Evolutionary conservation across 1,139 yeast genomes (phyloP).

Genomic region (Protomyces gravidus): DNA sequence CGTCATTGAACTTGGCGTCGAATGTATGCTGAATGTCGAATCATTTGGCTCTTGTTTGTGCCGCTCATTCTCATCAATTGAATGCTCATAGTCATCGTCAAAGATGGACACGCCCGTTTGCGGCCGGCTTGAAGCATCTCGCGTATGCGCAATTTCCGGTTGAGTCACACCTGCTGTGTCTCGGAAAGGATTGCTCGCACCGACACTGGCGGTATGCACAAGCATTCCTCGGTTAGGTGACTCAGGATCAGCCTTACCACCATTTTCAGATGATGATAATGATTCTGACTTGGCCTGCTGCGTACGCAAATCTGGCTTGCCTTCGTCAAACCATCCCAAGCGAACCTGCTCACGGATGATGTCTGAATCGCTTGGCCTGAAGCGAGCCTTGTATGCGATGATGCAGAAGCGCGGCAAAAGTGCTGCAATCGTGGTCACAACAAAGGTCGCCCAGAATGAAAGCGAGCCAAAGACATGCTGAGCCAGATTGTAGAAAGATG

Average conservation of each 20-base stretch:
- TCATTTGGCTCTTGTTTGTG: not conserved
- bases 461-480: slow-evolving; percentile 66
- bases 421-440: slow-evolving; percentile 67
- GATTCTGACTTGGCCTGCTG: not conserved
- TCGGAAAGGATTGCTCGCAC: not conserved
- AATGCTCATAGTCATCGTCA: not conserved
- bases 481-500: slow-evolving; percentile 73
- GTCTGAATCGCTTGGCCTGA: slow-evolving; percentile 74
- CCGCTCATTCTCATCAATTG: not conserved
- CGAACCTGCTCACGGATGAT: slow-evolving; percentile 64
- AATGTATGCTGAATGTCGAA: not conserved
- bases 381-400: slow-evolving; percentile 60
- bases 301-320: not conserved
- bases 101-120: not conserved
- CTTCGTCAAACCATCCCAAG: slow-evolving; percentile 19
- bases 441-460: slow-evolving; percentile 75
- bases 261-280: not conserved
- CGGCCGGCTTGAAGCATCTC: too few relatives aligned
- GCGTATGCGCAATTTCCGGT: not conserved
- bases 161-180: not conserved
- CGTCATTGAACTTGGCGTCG: not conserved
- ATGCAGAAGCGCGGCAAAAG: slow-evolving; percentile 70
- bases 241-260: not conserved
- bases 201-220: not conserved
- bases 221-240: not conserved